These are phyloP conservation scores for Vigna reflexopilosa DNA, from an alignment of 306 rosid genomes.

Conservation along the genomic window DNA sequence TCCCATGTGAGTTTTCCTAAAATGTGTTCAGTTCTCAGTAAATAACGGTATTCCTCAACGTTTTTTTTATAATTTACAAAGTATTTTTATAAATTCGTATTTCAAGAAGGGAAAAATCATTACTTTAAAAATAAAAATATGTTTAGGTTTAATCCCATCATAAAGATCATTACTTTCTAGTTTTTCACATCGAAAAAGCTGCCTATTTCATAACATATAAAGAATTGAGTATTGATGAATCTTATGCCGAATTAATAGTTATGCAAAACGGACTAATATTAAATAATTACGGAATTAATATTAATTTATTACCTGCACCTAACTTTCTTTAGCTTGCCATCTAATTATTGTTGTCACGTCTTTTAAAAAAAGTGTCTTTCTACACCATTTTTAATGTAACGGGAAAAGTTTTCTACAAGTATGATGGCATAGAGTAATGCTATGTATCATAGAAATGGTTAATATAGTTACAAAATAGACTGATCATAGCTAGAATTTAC, in stretches of 20 bases:
- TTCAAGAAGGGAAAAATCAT: too few species aligned
- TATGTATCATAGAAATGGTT: not conserved
- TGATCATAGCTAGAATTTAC: not conserved
- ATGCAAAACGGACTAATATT: not conserved
- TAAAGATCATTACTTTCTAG: not conserved
- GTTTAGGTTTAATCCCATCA: too few species aligned
- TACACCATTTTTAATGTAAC: not conserved
- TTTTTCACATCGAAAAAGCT: too few species aligned
- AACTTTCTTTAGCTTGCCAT: not conserved
- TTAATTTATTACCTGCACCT: not conserved
- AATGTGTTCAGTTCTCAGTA: conserved; percentile 33
- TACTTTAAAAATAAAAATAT: too few species aligned
- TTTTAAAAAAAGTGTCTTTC: not conserved
- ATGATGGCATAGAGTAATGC: not conserved
- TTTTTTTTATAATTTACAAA: too few species aligned
- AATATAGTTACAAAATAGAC: not conserved
- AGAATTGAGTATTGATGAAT: conserved; percentile 27
- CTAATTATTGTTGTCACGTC: conserved; percentile 1
- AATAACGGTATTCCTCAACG: conserved; percentile 9
- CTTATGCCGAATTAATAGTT: not conserved
- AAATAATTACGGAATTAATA: not conserved
- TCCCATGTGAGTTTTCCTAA: conserved; percentile 43
- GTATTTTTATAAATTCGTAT: too few species aligned
- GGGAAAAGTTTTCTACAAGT: not conserved
- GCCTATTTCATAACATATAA: not conserved